A percentile compares a stretch with the other conserved stretches of the same genome.
These are phyloP conservation scores for Plantago elongata DNA, from an alignment of 257 asterid genomes.

Conservation along the genomic window DNA sequence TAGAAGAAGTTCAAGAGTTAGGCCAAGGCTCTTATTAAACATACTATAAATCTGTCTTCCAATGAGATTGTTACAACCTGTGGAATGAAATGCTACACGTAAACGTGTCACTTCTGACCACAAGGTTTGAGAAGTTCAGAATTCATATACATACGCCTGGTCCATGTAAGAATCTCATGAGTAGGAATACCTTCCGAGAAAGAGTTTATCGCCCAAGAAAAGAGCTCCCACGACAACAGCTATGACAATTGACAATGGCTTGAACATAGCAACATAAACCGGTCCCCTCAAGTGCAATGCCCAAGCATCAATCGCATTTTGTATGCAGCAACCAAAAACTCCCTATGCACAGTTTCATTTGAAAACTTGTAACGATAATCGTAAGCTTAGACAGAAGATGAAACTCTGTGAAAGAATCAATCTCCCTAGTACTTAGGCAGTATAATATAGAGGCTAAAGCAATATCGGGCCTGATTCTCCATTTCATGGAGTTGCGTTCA, in stretches of 20 bases:
- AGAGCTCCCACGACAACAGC: conserved; percentile 87
- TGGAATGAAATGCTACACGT: too few species aligned
- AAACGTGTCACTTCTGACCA: too few species aligned
- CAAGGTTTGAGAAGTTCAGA: too few species aligned
- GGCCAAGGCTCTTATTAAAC: neutral
- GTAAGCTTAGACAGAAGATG: too few species aligned
- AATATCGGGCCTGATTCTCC: conserved; percentile 55
- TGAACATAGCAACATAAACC: conserved; percentile 80
- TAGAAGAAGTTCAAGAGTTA: neutral
- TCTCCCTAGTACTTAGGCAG: conserved; percentile 50
- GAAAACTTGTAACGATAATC: neutral
- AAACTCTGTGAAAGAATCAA: too few species aligned
- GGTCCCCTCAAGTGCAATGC: conserved; percentile 73
- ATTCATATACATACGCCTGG: too few species aligned
- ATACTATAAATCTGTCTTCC: too few species aligned
- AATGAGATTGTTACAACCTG: too few species aligned
- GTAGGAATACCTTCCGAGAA: too few species aligned
- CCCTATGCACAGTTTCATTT: conserved; percentile 40
- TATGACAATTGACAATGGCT: conserved; percentile 76
- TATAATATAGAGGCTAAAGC: conserved; percentile 64
- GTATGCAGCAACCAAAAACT: conserved; percentile 56
- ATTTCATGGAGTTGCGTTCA: conserved; percentile 48
- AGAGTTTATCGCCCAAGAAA: too few species aligned
- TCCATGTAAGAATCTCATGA: too few species aligned
- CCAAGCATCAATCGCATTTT: conserved; percentile 78